A percentile compares a stretch with the other conserved stretches of the same genome.
Evolutionary conservation across 129 eudicot genomes (phyloP).

Genomic region (Helichrysum umbraculigerum): DNA sequence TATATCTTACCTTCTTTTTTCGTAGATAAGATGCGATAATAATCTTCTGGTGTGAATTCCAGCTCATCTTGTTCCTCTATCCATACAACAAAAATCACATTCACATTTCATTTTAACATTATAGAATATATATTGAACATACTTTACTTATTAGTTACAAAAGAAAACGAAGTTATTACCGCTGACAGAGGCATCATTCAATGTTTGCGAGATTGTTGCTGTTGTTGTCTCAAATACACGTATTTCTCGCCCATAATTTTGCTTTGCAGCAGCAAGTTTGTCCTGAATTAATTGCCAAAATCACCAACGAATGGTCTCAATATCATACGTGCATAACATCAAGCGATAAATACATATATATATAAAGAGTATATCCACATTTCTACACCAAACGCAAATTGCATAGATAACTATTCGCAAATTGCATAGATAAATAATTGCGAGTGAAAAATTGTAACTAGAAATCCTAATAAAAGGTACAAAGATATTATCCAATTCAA

Average conservation of each 20-base stretch:
- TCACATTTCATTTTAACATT: background rate
- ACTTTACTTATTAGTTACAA: background rate
- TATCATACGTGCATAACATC: conserved; percentile 15
- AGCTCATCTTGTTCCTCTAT: conserved; percentile 77
- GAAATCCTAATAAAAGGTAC: conserved; percentile 1
- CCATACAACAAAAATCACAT: conserved; percentile 11
- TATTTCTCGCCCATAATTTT: conserved; percentile 72
- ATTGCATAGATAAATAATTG: too few species aligned
- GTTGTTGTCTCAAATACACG: conserved; percentile 72
- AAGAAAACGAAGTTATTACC: conserved; percentile 38
- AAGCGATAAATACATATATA: background rate
- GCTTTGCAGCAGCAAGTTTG: conserved; percentile 69
- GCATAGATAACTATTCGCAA: background rate
- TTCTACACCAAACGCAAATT: background rate
- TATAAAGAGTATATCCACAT: background rate
- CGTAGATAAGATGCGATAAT: conserved; percentile 53
- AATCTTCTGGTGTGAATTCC: conserved; percentile 81
- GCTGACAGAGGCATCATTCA: conserved; percentile 37
- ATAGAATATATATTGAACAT: background rate
- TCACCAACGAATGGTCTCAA: conserved; percentile 19
- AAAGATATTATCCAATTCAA: background rate
- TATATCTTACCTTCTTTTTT: conserved; percentile 64
- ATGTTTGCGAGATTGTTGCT: conserved; percentile 44
- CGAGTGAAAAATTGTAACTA: background rate
- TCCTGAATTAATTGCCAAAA: conserved; percentile 38